A percentile compares a stretch with the other conserved stretches of the same genome.
Evolutionary conservation across 768 basidiomycete genomes (phyloP).

Genomic region (Russula griseocarnosa): DNA sequence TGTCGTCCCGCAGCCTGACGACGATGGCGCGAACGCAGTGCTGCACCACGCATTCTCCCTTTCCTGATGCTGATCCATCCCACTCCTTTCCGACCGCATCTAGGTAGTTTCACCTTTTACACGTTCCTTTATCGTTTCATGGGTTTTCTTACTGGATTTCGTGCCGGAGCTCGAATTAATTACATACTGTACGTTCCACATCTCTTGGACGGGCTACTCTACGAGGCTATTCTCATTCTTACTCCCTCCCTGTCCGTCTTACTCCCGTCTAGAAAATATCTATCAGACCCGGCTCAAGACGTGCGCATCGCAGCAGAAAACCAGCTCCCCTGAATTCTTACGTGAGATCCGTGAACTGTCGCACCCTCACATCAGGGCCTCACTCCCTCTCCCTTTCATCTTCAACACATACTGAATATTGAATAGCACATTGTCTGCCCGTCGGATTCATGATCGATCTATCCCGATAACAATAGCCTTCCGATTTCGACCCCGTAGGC

Average conservation of each 20-base stretch:
- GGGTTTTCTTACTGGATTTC: conserved; percentile 94
- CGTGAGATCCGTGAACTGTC: conserved; percentile 89
- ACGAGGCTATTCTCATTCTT: conserved; percentile 33
- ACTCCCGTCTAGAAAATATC: conserved; percentile 65
- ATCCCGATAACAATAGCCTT: too few relatives aligned
- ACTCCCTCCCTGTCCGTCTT: conserved; percentile 24
- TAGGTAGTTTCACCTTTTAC: conserved; percentile 96
- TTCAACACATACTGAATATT: too few relatives aligned
- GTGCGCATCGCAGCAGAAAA: conserved; percentile 89
- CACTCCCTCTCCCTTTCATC: too few relatives aligned
- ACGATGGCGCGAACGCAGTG: conserved; percentile 39
- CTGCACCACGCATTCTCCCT: conserved; percentile 83
- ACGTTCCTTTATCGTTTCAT: conserved; percentile 91
- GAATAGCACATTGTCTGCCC: too few relatives aligned
- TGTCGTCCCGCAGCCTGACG: conserved; percentile 61
- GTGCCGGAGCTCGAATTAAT: conserved; percentile 96
- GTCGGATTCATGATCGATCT: too few relatives aligned
- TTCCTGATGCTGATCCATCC: conserved; percentile 91
- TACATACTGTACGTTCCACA: conserved; percentile 90
- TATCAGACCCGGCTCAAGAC: conserved; percentile 92
- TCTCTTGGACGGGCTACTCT: conserved; percentile 92
- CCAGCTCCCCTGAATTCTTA: conserved; percentile 81
- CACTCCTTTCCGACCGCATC: conserved; percentile 86
- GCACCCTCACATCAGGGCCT: too few relatives aligned
- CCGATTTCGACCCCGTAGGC: too few relatives aligned